Evolutionary conservation across 2,329 filamentous ascomycete species (phyloP).

Genomic region (Pezicula radicicola): DNA sequence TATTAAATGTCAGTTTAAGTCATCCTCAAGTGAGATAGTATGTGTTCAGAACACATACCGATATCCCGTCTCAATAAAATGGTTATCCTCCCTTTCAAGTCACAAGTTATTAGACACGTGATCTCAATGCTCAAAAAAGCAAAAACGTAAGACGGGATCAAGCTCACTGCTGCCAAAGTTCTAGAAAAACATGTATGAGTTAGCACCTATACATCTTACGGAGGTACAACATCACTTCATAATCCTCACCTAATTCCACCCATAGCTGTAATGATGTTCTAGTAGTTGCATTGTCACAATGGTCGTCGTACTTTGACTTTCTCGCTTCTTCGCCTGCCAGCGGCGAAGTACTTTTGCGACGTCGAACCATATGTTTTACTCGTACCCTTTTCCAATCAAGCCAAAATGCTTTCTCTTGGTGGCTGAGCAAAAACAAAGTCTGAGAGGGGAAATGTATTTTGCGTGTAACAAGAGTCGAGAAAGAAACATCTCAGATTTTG

Average conservation of each 20-base stretch:
- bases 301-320: not conserved
- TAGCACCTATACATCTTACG: not conserved
- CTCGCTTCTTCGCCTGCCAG: not conserved
- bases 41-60: conserved; percentile 11
- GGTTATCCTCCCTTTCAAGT: conserved; percentile 27
- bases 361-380: not conserved
- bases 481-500: too few species aligned
- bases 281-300: not conserved
- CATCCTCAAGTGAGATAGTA: too few species aligned
- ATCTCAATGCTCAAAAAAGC: not conserved
- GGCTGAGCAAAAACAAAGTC: too few species aligned
- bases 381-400: not conserved
- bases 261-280: conserved; percentile 1
- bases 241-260: conserved; percentile 8
- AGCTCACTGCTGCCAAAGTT: conserved; percentile 17
- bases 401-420: too few species aligned
- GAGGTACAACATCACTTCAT: not conserved
- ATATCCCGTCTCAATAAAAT: conserved; percentile 33
- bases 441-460: too few species aligned
- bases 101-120: conserved; percentile 10
- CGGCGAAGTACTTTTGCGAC: not conserved
- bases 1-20: conserved; percentile 8
- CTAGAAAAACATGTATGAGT: conserved; percentile 2
- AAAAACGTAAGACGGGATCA: not conserved
- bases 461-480: too few species aligned